Evolutionary conservation across 2,329 filamentous ascomycete species (phyloP), one percentile per base, ranked within the genome.

Genomic region (Trichoderma sp.): DNA sequence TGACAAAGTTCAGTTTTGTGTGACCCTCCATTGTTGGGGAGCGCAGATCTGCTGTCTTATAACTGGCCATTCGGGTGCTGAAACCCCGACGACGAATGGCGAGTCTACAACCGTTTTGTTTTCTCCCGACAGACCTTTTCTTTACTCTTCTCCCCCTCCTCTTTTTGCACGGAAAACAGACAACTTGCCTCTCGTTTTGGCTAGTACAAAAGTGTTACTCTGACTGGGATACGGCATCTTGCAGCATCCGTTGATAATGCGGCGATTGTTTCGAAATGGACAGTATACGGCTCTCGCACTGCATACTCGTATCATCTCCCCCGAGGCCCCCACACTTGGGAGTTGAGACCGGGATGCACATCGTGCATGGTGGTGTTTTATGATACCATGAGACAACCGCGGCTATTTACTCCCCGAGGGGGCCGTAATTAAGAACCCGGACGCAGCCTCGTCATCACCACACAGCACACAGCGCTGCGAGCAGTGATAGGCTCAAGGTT

Each of bases 361-460:
- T 31, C 18, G 38, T 74, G 45, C 71, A 67, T 59, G 50, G 38
- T 38, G 38, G 50, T 63, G 45, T 21, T 74, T 38, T 59, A 64
- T 33, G 66, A 35, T 71, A 35, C 53, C 63, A 60, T 62, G 45
- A 59, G 50, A 45, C 29, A 21, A 67, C n/a, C n/a, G 60, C 45
- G 31, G 38, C 14, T 66, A 74, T 62, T 74, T 74, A 33, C 50
- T 33, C 35, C 18, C 71, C 62, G 62, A 66, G 63, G 62, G 31
- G 21, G 50, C 41, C 33, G 50, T 66, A 45, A 60, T 60, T 50
- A 29, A 62, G 35, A 45, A 41, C 71, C 71, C 62, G 45, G 12
- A 38, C 62, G 24, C 33, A 67, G 62, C 50, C 50, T 62, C 59
- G 33, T 29, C n/a, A 21, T 29, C n/a, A 31, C 71, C 71, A 41